phyloP scores from a whole-genome alignment of 2,329 filamentous ascomycete genomes.

The Monosporascus sp. region DNA sequence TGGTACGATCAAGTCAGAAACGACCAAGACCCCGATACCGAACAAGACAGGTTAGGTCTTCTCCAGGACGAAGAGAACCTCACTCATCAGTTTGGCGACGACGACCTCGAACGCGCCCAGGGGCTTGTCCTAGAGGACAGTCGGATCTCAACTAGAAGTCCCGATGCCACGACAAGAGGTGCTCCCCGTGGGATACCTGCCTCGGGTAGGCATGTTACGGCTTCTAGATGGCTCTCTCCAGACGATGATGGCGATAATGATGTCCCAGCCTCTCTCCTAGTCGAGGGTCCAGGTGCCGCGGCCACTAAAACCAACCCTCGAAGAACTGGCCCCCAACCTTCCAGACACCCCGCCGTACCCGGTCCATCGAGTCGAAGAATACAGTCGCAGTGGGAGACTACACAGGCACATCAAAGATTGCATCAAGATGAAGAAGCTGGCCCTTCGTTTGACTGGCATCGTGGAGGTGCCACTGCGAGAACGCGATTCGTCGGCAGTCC shows the following conservation, averaged over 20 bases:
- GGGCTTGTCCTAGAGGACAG: slow-evolving; percentile 41
- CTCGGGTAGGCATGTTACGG: slow-evolving; percentile 10
- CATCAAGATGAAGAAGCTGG: slow-evolving; percentile 33
- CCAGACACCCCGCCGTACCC: slow-evolving; percentile 27
- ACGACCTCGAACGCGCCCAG: slow-evolving; percentile 39
- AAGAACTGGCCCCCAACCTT: slow-evolving; percentile 16
- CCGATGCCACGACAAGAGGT: slow-evolving; percentile 12
- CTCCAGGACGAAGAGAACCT: slow-evolving; percentile 49
- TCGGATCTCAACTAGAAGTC: slow-evolving; percentile 36
- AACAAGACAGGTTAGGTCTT: slow-evolving; percentile 34
- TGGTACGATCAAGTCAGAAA: slow-evolving; percentile 46
- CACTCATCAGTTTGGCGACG: slow-evolving; percentile 43
- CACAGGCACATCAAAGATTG: slow-evolving; percentile 46
- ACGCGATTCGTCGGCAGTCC: slow-evolving; percentile 24
- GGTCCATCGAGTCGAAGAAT: slow-evolving; percentile 38
- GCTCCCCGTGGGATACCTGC: slow-evolving; percentile 7
- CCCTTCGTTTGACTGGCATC: slow-evolving; percentile 7
- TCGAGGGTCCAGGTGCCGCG: slow-evolving; percentile 39
- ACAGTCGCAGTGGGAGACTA: slow-evolving; percentile 49
- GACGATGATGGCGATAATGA: slow-evolving; percentile 45
- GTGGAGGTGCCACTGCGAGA: slow-evolving; percentile 12
- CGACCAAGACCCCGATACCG: slow-evolving; percentile 35
- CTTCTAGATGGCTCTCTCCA: slow-evolving; percentile 22
- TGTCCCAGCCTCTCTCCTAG: slow-evolving; percentile 57
- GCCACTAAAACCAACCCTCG: slow-evolving; percentile 18